These are phyloP conservation scores for Zymoseptoria pseudotritici DNA, from an alignment of 2,329 filamentous ascomycete genomes.

Conservation along the genomic window DNA sequence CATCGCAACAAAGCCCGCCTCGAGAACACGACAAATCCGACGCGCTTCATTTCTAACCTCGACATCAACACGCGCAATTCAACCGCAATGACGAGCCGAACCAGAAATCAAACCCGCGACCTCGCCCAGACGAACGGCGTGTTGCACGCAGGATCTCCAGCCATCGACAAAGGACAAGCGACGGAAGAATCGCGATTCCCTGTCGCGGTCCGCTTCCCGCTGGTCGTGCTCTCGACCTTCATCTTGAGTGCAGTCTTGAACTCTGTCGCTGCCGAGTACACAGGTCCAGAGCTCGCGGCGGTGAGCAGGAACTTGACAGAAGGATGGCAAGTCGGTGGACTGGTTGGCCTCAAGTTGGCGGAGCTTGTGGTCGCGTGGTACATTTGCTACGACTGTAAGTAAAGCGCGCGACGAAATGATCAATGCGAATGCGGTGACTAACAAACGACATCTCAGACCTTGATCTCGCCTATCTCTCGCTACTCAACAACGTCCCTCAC, in stretches of 20 bases:
- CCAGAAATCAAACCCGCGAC: not conserved
- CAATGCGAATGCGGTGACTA: slow-evolving; percentile 2
- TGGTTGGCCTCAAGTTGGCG: slow-evolving; percentile 51
- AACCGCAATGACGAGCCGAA: not conserved
- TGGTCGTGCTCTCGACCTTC: slow-evolving; percentile 49
- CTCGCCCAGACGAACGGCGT: not conserved
- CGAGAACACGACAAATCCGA: too few species aligned
- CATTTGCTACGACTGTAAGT: slow-evolving; percentile 62
- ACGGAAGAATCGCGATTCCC: slow-evolving; percentile 23
- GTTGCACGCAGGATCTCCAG: not conserved
- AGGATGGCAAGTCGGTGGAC: slow-evolving; percentile 52
- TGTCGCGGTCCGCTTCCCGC: slow-evolving; percentile 32
- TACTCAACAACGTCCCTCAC: slow-evolving; percentile 68
- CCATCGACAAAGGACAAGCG: not conserved
- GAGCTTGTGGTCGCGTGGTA: slow-evolving; percentile 69
- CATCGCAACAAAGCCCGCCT: too few species aligned
- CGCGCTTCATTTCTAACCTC: not conserved
- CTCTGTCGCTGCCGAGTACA: slow-evolving; percentile 52
- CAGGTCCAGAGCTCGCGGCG: slow-evolving; percentile 57
- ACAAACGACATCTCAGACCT: slow-evolving; percentile 27
- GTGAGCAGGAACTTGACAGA: slow-evolving; percentile 59
- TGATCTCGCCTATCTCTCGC: slow-evolving; percentile 38
- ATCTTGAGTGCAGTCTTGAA: slow-evolving; percentile 58
- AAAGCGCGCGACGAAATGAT: not conserved
- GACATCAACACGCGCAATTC: not conserved